Percentiles rank a stretch among this genome's conserved stretches.
phyloP scores from a whole-genome alignment of 2,329 filamentous ascomycete species.

The Phaeosphaeria sp. region DNA sequence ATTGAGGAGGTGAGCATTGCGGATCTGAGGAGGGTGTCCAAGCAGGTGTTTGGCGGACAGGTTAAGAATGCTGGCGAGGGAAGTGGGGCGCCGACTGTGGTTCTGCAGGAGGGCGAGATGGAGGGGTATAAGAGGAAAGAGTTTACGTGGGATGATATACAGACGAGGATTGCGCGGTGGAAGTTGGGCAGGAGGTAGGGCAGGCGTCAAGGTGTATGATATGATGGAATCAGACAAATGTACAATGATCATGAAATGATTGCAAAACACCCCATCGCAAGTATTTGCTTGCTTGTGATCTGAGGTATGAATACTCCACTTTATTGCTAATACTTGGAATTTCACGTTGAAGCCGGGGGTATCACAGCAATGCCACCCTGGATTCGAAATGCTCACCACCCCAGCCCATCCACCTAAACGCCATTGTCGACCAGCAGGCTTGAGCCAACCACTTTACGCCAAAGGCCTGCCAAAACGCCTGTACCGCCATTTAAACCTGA shows the following conservation, averaged over 20 bases:
- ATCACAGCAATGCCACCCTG: not conserved
- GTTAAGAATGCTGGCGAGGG: slow-evolving; percentile 78
- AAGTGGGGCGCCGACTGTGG: slow-evolving; percentile 89
- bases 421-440: slow-evolving; percentile 11
- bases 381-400: not conserved
- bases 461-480: not conserved
- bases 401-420: not conserved
- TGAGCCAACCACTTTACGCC: slow-evolving; percentile 23
- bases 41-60: slow-evolving; percentile 75
- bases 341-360: slow-evolving; percentile 1
- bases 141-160: slow-evolving; percentile 86
- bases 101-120: slow-evolving; percentile 87
- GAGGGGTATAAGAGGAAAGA: slow-evolving; percentile 71
- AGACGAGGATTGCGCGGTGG: slow-evolving; percentile 84
- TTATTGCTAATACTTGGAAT: not conserved
- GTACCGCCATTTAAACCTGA: slow-evolving; percentile 24
- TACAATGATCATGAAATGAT: not conserved
- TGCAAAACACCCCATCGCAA: not conserved
- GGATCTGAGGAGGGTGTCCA: slow-evolving; percentile 83
- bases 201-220: not conserved
- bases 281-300: not conserved
- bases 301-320: not conserved
- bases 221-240: not conserved
- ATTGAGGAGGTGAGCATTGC: slow-evolving; percentile 82
- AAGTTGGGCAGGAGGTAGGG: slow-evolving; percentile 70